Percentiles rank a stretch among this genome's conserved stretches.
Evolutionary conservation across 345 rosid genomes (phyloP).

Genomic region (Triadica sebifera): DNA sequence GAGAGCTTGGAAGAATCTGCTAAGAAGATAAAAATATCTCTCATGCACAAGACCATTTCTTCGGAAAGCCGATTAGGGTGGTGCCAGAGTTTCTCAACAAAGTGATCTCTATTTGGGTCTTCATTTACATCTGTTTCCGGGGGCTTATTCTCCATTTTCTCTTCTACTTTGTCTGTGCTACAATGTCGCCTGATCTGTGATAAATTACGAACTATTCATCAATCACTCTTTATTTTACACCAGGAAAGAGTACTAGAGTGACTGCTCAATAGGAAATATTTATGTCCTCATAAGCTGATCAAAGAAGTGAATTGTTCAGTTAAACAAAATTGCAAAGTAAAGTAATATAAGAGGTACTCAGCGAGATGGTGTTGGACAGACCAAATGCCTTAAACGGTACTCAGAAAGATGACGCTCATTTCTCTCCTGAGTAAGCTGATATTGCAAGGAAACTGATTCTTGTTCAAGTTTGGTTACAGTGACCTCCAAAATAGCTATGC

Average conservation of each 20-base stretch:
- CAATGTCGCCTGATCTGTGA: conserved; percentile 23
- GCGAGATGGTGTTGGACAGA: conserved; percentile 30
- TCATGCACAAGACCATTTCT: conserved; percentile 94
- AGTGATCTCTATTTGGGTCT: conserved; percentile 19
- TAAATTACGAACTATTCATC: conserved; percentile 9
- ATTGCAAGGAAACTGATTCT: conserved; percentile 60
- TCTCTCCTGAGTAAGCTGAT: conserved; percentile 79
- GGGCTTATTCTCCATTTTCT: conserved; percentile 22
- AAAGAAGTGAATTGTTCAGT: background rate
- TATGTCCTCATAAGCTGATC: conserved; percentile 3
- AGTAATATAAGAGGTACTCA: too few species aligned
- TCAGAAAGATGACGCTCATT: conserved; percentile 67
- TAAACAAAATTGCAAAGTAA: background rate
- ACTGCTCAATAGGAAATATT: background rate
- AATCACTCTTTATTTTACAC: background rate
- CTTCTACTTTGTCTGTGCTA: conserved; percentile 27
- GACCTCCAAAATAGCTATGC: conserved; percentile 63
- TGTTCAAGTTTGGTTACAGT: conserved; percentile 78
- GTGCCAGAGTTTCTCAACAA: conserved; percentile 63
- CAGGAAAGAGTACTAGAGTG: conserved; percentile 12
- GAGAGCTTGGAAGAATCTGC: conserved; percentile 67
- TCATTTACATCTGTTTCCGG: conserved; percentile 14
- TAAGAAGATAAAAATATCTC: conserved; percentile 77
- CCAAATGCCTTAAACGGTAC: conserved; percentile 49
- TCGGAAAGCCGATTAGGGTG: conserved; percentile 76